A percentile compares a stretch with the other conserved stretches of the same genome.
Conservation (phyloP, 805 yeast species). For the Schizosaccharomyces osmophilus region DNA sequence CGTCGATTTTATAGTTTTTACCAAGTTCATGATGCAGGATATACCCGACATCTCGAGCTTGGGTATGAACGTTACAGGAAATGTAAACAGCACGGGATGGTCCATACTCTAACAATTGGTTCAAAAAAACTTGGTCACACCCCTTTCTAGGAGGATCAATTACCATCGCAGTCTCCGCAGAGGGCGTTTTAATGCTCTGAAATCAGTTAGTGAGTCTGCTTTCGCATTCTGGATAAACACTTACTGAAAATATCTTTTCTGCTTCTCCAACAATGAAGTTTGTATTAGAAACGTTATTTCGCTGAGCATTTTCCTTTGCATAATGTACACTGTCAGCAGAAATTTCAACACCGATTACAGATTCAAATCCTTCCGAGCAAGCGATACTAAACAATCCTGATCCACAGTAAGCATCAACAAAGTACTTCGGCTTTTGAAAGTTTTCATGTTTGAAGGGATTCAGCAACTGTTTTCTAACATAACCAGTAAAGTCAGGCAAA, state of each 20-base stretch:
- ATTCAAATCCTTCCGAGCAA: slow-evolving; percentile 55
- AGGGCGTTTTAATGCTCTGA: slow-evolving; percentile 31
- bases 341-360: slow-evolving; percentile 81
- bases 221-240: background rate
- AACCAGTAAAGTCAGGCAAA: slow-evolving; percentile 55
- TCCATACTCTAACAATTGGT: slow-evolving; percentile 57
- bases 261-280: slow-evolving; percentile 79
- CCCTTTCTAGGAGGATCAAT: slow-evolving; percentile 96
- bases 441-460: slow-evolving; percentile 15
- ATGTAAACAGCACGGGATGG: slow-evolving; percentile 84
- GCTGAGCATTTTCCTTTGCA: slow-evolving; percentile 57
- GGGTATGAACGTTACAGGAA: slow-evolving; percentile 92
- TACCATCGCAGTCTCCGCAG: slow-evolving; percentile 59
- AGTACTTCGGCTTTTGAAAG: slow-evolving; percentile 20
- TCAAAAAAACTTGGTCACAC: slow-evolving; percentile 67
- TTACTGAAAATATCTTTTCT: slow-evolving; percentile 47
- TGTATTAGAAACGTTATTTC: slow-evolving; percentile 55
- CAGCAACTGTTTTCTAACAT: slow-evolving; percentile 45
- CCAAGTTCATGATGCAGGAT: slow-evolving; percentile 38
- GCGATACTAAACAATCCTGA: slow-evolving; percentile 82
- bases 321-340: slow-evolving; percentile 74
- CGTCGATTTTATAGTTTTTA: slow-evolving; percentile 43
- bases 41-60: slow-evolving; percentile 79
- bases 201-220: background rate
- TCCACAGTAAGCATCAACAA: slow-evolving; percentile 92